Evolutionary conservation across 495 filamentous ascomycete genomes (phyloP), one percentile per base, ranked within the genome.

Genomic region (Beverwykella pulmonaria): DNA sequence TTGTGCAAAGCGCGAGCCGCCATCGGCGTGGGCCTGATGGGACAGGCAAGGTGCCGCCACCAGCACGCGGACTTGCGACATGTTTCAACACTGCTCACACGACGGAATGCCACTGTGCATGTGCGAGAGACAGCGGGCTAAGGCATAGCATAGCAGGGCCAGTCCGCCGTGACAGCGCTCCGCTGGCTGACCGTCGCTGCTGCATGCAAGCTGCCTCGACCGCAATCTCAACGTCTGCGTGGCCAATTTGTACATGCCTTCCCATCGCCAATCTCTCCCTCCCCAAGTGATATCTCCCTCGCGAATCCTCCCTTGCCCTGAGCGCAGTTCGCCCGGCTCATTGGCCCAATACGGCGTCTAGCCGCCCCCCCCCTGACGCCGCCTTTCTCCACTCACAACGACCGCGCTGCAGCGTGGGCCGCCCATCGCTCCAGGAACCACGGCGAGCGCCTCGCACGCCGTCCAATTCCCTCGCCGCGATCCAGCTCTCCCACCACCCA

Each of bases 391-490:
- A 44, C 39, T 44, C 39, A 44, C 39, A 9, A 44, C 39, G 8
- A 44, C 39, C 5, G 15, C 39, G 39, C 39, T 44, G 39, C 39
- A 44, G 48, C 48, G 27, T 57, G 30, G 54, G 20, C 14, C 25
- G 54, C 19, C 19, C 26, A 57, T 15, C n/a, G 54, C 12, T 57
- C 54, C 7, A 12, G 26, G 26, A 32, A 25, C 44, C 4, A 17
- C 44, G 5, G 44, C n/a, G 30, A 34, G 44, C 15, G 44, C 44
- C 15, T 47, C 44, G 15, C 15, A 17, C 6, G 6, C 30, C 50
- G 32, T 15, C 64, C 56, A 67, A 67, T 61, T 67, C 65, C 34
- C 26, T 3, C 36, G 17, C 20, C 36, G 32, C 48, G 57, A 61
- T 61, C 12, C 58, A 17, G 20, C 58, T 48, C 57, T 9, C 14